Conservation (phyloP, 345 rosid genomes). For the Eucalyptus brandiana region DNA sequence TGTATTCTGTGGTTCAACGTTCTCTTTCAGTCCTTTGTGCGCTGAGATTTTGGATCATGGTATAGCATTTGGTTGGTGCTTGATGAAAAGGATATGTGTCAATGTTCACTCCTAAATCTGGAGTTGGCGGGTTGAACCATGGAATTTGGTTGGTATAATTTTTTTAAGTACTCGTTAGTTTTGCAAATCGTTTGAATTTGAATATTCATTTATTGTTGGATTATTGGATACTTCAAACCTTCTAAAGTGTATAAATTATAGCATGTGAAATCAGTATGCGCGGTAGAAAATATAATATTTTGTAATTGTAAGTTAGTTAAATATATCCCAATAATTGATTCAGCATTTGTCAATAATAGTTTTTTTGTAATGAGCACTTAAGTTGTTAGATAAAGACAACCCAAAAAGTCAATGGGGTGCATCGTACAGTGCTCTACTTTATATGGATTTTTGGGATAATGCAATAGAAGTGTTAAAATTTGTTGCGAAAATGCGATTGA, state of each 20-base stretch:
- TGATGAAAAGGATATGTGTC: not conserved
- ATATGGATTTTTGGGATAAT: not conserved
- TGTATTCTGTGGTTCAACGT: not conserved
- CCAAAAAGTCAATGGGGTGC: not conserved
- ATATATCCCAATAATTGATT: not conserved
- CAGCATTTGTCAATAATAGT: not conserved
- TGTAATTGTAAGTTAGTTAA: not conserved
- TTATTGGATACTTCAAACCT: not conserved
- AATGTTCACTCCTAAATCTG: not conserved
- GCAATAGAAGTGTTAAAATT: too few species aligned
- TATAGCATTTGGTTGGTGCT: not conserved
- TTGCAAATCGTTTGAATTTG: not conserved
- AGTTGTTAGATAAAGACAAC: not conserved
- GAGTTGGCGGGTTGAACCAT: not conserved
- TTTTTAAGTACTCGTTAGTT: not conserved
- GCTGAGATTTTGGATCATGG: not conserved
- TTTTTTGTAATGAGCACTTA: not conserved
- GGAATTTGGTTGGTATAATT: not conserved
- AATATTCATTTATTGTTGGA: not conserved
- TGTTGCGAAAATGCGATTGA: rapidly evolving
- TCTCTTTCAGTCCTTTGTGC: not conserved
- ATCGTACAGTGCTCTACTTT: not conserved
- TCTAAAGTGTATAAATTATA: not conserved
- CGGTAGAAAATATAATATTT: not conserved
- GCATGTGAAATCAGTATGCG: not conserved